Conservation (phyloP, 164 flowering plant species). For the Vitis riparia region DNA sequence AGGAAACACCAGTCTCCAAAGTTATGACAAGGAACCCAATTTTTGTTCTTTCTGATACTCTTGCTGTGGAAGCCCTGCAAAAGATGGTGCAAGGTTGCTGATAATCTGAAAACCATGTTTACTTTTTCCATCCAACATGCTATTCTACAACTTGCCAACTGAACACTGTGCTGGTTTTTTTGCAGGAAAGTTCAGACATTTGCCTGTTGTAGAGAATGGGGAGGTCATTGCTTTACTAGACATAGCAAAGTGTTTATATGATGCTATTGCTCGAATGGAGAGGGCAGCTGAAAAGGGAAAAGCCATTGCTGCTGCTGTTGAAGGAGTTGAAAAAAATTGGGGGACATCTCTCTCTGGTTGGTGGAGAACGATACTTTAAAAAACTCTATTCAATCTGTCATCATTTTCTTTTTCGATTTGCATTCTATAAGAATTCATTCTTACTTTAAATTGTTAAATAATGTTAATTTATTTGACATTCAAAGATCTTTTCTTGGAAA, state of each 20-base stretch:
- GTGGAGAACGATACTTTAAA: constrained; percentile 16
- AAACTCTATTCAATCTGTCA: neutral
- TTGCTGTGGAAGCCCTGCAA: constrained; percentile 98
- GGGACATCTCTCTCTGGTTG: constrained; percentile 78
- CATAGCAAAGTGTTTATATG: constrained; percentile 96
- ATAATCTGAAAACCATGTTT: constrained; percentile 1
- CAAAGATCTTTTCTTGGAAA: too few species aligned
- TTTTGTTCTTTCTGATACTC: constrained; percentile 94
- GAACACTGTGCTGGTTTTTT: neutral
- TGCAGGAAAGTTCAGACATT: constrained; percentile 96
- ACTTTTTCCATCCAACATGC: neutral
- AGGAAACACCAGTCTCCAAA: constrained; percentile 89
- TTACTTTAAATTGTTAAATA: neutral
- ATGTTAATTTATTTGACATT: neutral
- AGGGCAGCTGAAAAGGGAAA: constrained; percentile 99
- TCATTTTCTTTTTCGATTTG: neutral
- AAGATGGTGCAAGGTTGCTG: constrained; percentile 95
- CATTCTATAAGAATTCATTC: neutral
- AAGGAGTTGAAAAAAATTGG: constrained; percentile 97
- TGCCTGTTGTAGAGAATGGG: constrained; percentile 98
- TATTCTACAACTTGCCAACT: neutral
- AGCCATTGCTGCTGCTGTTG: constrained; percentile 99
- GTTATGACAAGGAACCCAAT: constrained; percentile 97
- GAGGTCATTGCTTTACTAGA: constrained; percentile 97
- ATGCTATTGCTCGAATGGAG: constrained; percentile 99